Evolutionary conservation across 2,329 filamentous ascomycete species (phyloP).

Genomic region (Botrytis hyacinthi): DNA sequence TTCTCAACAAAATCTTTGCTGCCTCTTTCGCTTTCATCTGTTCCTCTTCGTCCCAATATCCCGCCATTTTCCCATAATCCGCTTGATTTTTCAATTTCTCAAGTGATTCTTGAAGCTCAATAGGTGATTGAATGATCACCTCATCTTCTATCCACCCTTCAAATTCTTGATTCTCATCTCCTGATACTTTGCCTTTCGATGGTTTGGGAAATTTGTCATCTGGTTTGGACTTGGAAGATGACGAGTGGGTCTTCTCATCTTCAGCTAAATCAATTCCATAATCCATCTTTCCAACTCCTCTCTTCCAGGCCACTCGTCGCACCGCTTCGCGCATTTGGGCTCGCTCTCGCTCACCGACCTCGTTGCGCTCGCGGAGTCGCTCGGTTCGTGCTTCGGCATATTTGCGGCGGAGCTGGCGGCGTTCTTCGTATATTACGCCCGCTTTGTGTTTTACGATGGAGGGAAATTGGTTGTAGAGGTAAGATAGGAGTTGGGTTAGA

Average conservation of each 20-base stretch:
- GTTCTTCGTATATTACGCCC: background rate
- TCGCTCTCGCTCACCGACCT: background rate
- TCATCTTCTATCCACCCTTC: slow-evolving; percentile 19
- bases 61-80: slow-evolving; percentile 10
- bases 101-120: background rate
- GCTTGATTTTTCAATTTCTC: background rate
- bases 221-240: background rate
- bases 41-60: background rate
- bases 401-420: slow-evolving; percentile 8
- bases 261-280: slow-evolving; percentile 12
- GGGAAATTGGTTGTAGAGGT: background rate
- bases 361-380: background rate
- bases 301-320: slow-evolving; percentile 14
- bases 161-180: background rate
- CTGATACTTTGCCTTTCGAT: background rate
- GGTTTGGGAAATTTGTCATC: background rate
- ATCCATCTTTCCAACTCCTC: slow-evolving; percentile 16
- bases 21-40: background rate
- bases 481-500: background rate
- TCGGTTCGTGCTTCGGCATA: background rate
- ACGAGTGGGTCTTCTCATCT: background rate
- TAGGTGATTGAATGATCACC: background rate
- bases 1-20: background rate
- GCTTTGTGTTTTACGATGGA: background rate
- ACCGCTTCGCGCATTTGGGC: slow-evolving; percentile 14